Percentiles rank a stretch among this genome's conserved stretches.
These are phyloP conservation scores for Mycena galopus DNA, from an alignment of 768 basidiomycete species.

Conservation along the genomic window DNA sequence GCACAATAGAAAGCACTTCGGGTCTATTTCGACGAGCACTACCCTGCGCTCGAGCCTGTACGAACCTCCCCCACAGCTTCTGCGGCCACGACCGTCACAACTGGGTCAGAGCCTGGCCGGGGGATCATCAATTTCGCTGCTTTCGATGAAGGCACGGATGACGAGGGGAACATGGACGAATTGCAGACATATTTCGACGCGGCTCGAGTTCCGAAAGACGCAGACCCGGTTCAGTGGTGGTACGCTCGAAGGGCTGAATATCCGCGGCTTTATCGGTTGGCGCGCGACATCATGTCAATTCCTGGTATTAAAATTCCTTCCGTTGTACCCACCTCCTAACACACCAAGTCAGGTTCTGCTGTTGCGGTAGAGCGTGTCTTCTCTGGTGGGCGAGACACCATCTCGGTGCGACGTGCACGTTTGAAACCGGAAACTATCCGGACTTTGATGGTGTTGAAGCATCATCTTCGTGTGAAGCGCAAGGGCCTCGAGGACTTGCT, in stretches of 20 bases:
- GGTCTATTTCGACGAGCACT: background rate
- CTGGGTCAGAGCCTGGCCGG: background rate
- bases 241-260: background rate
- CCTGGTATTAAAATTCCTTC: background rate
- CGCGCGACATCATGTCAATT: background rate
- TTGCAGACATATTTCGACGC: background rate
- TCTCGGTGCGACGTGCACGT: background rate
- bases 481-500: background rate
- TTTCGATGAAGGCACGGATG: background rate
- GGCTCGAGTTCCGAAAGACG: background rate
- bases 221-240: background rate
- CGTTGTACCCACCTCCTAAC: background rate
- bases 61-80: background rate
- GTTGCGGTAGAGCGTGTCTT: background rate
- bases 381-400: background rate
- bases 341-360: background rate
- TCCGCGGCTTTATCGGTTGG: background rate
- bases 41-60: background rate
- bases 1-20: background rate
- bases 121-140: background rate
- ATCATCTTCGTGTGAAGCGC: background rate
- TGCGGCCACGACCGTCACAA: background rate
- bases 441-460: slow-evolving; percentile 1
- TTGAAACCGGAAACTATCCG: background rate
- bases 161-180: background rate